A percentile compares a stretch with the other conserved stretches of the same genome.
Conservation (phyloP, 2,329 filamentous ascomycete species). For the Fusarium chuoi region DNA sequence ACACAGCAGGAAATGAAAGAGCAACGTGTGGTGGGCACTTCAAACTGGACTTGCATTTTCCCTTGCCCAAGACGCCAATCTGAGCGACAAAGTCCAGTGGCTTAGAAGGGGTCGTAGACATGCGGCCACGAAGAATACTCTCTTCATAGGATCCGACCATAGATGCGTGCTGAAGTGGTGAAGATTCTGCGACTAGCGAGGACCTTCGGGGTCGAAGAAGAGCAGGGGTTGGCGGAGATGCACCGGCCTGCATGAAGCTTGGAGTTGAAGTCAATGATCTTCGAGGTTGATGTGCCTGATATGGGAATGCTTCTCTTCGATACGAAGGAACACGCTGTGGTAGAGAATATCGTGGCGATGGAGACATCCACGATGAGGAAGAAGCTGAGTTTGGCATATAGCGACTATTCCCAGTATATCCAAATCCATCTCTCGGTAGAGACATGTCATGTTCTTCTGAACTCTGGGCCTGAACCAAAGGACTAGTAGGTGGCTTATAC, state of each 20-base stretch:
- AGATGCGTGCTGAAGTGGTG: constrained; percentile 86
- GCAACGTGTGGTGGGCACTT: constrained; percentile 91
- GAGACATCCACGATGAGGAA: constrained; percentile 55
- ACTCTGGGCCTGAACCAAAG: constrained; percentile 87
- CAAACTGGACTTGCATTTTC: constrained; percentile 86
- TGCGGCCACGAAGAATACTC: constrained; percentile 91
- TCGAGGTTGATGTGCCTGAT: constrained; percentile 82
- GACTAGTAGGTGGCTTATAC: constrained; percentile 90
- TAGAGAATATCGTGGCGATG: constrained; percentile 49
- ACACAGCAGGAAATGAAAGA: constrained; percentile 91
- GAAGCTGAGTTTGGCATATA: constrained; percentile 78
- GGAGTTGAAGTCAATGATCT: constrained; percentile 75
- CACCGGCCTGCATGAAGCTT: constrained; percentile 49
- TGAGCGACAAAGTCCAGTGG: constrained; percentile 94
- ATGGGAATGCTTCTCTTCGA: constrained; percentile 72
- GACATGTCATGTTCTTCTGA: constrained; percentile 77
- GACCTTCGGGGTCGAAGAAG: constrained; percentile 69
- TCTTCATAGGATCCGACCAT: constrained; percentile 99
- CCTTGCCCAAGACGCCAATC: constrained; percentile 90
- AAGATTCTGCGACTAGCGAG: constrained; percentile 78
- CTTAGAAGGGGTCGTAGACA: constrained; percentile 95
- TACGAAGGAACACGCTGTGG: constrained; percentile 48
- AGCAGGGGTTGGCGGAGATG: constrained; percentile 62
- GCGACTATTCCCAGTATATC: constrained; percentile 64
- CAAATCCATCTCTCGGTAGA: constrained; percentile 61